phyloP scores from a whole-genome alignment of 2,329 filamentous ascomycete species.

The Verticillium dahliae region DNA sequence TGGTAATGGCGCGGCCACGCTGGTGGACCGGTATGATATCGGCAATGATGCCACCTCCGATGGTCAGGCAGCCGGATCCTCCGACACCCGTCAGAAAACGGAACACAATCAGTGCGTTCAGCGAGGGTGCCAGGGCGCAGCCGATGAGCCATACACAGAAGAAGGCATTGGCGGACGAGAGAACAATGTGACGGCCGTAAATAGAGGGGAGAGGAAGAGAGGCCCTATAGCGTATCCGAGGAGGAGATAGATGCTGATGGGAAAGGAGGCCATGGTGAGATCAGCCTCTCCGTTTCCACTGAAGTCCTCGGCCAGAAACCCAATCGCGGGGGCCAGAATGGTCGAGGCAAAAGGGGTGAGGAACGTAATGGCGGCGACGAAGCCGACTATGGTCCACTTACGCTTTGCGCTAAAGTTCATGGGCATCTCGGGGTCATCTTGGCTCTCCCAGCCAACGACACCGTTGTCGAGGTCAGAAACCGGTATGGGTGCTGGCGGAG shows the following conservation, averaged over 20 bases:
- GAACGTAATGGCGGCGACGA: conserved; percentile 55
- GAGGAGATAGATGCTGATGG: conserved; percentile 56
- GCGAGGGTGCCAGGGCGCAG: conserved; percentile 51
- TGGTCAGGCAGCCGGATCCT: conserved; percentile 46
- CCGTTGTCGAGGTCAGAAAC: conserved; percentile 42
- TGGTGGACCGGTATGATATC: conserved; percentile 44
- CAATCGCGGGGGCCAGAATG: conserved; percentile 46
- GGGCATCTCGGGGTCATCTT: conserved; percentile 51
- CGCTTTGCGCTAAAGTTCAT: conserved; percentile 47
- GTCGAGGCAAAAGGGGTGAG: conserved; percentile 61
- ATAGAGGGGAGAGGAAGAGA: conserved; percentile 50
- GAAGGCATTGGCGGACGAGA: conserved; percentile 49
- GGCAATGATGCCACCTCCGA: conserved; percentile 48
- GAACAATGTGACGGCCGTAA: conserved; percentile 53
- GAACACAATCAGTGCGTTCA: conserved; percentile 51
- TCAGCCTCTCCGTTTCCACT: conserved; percentile 29
- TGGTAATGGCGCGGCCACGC: conserved; percentile 40
- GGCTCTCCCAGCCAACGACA: conserved; percentile 54
- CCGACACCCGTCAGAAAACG: conserved; percentile 54
- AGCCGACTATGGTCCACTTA: conserved; percentile 52
- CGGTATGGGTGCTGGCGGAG: conserved; percentile 32
- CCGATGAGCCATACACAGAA: conserved; percentile 60
- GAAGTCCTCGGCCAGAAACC: conserved; percentile 37
- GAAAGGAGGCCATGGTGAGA: conserved; percentile 39
- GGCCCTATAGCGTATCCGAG: conserved; percentile 54